Percentiles rank a stretch among this genome's conserved stretches.
These are phyloP conservation scores for Solanum arcanum DNA, from an alignment of 257 asterid genomes.

Conservation along the genomic window DNA sequence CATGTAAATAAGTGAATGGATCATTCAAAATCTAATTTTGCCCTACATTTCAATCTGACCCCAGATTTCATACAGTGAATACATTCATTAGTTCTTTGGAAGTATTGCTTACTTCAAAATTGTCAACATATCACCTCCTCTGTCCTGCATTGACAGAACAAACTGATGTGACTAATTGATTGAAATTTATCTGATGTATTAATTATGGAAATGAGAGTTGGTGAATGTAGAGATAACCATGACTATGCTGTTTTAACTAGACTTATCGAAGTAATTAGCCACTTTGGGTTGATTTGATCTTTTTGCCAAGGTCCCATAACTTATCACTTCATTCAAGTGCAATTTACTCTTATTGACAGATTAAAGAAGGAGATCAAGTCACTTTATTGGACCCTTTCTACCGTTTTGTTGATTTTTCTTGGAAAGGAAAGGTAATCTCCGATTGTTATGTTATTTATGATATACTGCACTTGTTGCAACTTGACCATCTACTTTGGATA, in stretches of 20 bases:
- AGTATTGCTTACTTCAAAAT: not conserved
- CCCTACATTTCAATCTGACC: not conserved
- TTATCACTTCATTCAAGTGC: not conserved
- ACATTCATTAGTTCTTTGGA: not conserved
- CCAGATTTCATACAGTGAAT: not conserved
- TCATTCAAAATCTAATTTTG: not conserved
- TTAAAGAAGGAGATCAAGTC: slow-evolving; percentile 80
- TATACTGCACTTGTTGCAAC: not conserved
- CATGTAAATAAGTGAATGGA: not conserved
- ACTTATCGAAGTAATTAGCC: not conserved
- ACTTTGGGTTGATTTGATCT: not conserved
- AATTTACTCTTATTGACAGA: slow-evolving; percentile 27
- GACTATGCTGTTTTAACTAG: not conserved
- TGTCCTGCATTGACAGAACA: not conserved
- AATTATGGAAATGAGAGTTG: not conserved
- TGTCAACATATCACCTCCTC: not conserved
- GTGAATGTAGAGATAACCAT: not conserved
- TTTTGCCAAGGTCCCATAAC: not conserved
- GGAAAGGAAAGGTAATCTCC: slow-evolving; percentile 70
- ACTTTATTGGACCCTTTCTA: slow-evolving; percentile 64
- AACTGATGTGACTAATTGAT: not conserved
- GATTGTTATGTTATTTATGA: not conserved
- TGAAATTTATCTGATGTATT: not conserved
- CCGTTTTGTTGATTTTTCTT: slow-evolving; percentile 46
- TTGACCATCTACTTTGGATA: not conserved